phyloP scores from a whole-genome alignment of 192 early-diverging fungal species.

The Polychytrium aggregatum region DNA sequence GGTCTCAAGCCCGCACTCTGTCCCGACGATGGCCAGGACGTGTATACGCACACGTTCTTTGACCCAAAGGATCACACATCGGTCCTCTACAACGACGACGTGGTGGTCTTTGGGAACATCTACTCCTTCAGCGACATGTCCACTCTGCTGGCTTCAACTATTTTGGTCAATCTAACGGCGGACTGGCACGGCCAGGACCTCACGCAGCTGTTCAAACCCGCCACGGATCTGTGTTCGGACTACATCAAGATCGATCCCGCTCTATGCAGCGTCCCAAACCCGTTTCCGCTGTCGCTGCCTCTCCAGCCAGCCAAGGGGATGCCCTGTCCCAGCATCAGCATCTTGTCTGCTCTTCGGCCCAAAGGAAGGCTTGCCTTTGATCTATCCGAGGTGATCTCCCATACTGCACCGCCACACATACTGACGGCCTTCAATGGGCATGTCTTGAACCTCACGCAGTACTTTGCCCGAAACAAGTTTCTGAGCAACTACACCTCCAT shows the following conservation, averaged over 20 bases:
- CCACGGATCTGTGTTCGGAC: constrained; percentile 7
- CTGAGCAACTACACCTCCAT: no score
- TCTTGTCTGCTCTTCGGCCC: constrained; percentile 8
- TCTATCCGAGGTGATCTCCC: constrained; percentile 21
- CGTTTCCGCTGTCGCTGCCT: constrained; percentile 9
- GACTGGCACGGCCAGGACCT: constrained; percentile 27
- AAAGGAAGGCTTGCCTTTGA: constrained; percentile 19
- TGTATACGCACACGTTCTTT: no score
- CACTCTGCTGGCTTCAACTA: constrained; percentile 3
- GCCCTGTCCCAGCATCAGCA: constrained; percentile 3
- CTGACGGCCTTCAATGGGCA: constrained; percentile 31
- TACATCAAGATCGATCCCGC: neutral
- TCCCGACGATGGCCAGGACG: no score
- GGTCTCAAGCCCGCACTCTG: constrained; percentile 30
- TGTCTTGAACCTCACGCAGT: no score
- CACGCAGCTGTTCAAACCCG: constrained; percentile 16
- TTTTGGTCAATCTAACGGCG: constrained; percentile 6
- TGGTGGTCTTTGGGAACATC: constrained; percentile 15
- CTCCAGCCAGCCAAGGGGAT: constrained; percentile 3
- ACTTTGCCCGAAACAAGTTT: no score
- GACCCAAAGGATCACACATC: constrained; percentile 18
- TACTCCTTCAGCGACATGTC: constrained; percentile 22
- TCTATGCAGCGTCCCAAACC: constrained; percentile 18
- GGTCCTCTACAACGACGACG: constrained; percentile 16
- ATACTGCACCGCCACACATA: constrained; percentile 18